Evolutionary conservation across 2,329 filamentous ascomycete genomes (phyloP), one percentile per base, ranked within the genome.

Genomic region (Eurotiales sp.): DNA sequence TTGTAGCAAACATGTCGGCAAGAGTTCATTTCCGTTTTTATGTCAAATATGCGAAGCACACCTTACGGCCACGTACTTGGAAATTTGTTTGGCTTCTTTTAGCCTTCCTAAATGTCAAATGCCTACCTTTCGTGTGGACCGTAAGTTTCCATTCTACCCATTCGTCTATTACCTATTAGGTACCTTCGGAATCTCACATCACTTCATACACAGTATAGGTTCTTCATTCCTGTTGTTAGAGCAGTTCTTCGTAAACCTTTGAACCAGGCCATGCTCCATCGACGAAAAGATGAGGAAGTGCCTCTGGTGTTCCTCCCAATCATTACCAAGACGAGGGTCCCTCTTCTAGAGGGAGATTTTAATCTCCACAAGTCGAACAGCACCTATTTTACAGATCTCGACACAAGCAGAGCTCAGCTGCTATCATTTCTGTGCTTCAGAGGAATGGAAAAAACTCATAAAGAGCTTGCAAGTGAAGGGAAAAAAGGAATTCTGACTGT

Each of bases 351-450:
- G 36, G 46, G 51, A n/a, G 56, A 58, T n/a, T 58, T 54, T 30
- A 58, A 57, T 15, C 17, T 57, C 4, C 55, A 58, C 29, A 58
- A 81, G 58, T 75, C 70, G 34, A 81, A 81, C 63, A 72, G 66
- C 47, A 81, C 78, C 4, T 81, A 80, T 64, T 81, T 82, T 60
- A 66, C 72, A 56, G 79, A 82, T 58, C 72, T 80, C 53, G 79
- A 82, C 61, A 71, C 78, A 27, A 70, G 72, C 4, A 72, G 77
- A 21, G 75, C 75, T 1, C 70, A 77, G 40, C 67, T 75, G 14
- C 69, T 79, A 39, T 71, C 70, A 17, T 50, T 50, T 22, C 52
- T 56, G 3, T 54, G 51, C 40, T 53, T 44, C 17, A 40, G 49
- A 27, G 51, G 51, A 43, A 43, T 51, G 41, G 25, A 27, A 37